Evolutionary conservation across 2,329 filamentous ascomycete species (phyloP).

Genomic region (Kalaharituber pfeilii): DNA sequence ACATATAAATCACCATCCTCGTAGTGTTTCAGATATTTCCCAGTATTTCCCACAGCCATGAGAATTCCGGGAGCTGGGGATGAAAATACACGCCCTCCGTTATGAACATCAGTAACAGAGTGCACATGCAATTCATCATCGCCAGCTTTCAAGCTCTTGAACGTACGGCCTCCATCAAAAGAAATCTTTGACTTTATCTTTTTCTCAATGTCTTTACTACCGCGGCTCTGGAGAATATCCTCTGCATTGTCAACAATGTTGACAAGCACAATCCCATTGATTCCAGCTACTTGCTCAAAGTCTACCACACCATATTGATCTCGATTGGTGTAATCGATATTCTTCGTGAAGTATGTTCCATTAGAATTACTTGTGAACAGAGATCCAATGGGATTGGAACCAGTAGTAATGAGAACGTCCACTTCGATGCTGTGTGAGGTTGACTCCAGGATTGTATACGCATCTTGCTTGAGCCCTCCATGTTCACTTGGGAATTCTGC

Average conservation of each 20-base stretch:
- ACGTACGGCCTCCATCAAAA: conserved; percentile 86
- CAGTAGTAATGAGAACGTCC: conserved; percentile 59
- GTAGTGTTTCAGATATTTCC: conserved; percentile 53
- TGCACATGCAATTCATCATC: conserved; percentile 63
- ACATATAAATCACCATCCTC: conserved; percentile 64
- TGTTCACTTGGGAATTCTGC: conserved; percentile 76
- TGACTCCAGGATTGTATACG: conserved; percentile 86
- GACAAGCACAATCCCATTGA: conserved; percentile 81
- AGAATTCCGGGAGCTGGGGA: conserved; percentile 83
- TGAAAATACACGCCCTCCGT: conserved; percentile 75
- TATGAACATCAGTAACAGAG: conserved; percentile 70
- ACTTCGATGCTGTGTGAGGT: conserved; percentile 97
- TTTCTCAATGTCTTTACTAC: conserved; percentile 33
- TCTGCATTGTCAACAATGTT: conserved; percentile 80
- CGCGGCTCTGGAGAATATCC: conserved; percentile 40
- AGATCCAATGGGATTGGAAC: conserved; percentile 57
- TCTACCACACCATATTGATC: conserved; percentile 61
- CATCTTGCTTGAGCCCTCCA: conserved; percentile 58
- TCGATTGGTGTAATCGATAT: conserved; percentile 82
- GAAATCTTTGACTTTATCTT: conserved; percentile 67
- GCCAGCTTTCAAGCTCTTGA: conserved; percentile 52
- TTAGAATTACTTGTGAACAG: conserved; percentile 95
- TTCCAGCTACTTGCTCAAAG: conserved; percentile 81
- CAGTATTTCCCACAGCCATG: conserved; percentile 86
- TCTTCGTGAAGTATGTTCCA: conserved; percentile 86